Evolutionary conservation across 2,329 filamentous ascomycete species (phyloP).

Genomic region (Fusarium ramigenum): DNA sequence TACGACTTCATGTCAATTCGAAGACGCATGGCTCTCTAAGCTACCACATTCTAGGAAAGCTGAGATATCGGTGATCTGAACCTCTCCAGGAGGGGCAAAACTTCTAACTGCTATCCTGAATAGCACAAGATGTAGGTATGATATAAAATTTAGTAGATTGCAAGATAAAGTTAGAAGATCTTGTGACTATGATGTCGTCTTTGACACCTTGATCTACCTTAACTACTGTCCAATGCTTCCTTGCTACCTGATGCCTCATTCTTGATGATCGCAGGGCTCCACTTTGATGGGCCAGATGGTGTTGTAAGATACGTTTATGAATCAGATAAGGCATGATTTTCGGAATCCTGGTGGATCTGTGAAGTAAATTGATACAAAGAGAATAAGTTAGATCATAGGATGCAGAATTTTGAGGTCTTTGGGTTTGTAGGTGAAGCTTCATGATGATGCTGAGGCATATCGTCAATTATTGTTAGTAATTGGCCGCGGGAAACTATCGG

Average conservation of each 20-base stretch:
- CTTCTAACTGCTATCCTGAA: background rate
- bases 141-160: background rate
- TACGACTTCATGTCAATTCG: no score
- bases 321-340: background rate
- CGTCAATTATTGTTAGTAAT: background rate
- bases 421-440: background rate
- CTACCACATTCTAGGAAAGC: background rate
- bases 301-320: background rate
- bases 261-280: background rate
- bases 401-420: background rate
- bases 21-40: background rate
- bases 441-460: background rate
- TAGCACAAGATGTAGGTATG: background rate
- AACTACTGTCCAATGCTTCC: background rate
- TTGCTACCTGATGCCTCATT: background rate
- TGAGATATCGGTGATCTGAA: background rate
- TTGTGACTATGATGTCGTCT: background rate
- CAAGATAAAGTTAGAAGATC: no score
- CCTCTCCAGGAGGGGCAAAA: background rate
- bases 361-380: rapidly evolving
- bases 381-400: no score
- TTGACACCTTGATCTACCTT: background rate
- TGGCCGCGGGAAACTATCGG: slow-evolving; percentile 7
- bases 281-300: background rate
- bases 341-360: background rate